These are phyloP conservation scores for Phaseolus lunatus DNA, from an alignment of 306 rosid species.

Conservation along the genomic window DNA sequence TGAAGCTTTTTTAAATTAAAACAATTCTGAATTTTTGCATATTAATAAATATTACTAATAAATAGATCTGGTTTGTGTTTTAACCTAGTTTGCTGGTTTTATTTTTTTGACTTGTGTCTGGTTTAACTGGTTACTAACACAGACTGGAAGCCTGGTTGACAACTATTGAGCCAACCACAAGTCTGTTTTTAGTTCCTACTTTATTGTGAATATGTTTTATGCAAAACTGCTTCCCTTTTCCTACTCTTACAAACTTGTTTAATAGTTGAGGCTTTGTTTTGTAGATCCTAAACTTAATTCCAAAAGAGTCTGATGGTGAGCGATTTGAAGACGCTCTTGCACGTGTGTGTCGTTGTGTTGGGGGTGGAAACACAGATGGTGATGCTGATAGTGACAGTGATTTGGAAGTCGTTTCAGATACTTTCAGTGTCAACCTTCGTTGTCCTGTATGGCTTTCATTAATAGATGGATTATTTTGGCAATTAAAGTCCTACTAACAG, in stretches of 20 bases:
- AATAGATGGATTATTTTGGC: constrained; percentile 22
- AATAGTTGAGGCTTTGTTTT: constrained; percentile 40
- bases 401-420: constrained; percentile 96
- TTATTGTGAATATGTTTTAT: constrained; percentile 29
- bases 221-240: neutral
- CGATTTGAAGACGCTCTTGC: constrained; percentile 89
- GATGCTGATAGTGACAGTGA: constrained; percentile 96
- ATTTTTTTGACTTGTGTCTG: neutral
- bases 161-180: constrained; percentile 20
- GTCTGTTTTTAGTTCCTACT: neutral
- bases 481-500: constrained; percentile 30
- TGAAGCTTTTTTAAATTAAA: neutral
- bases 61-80: constrained; percentile 23
- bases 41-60: neutral
- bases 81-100: constrained; percentile 7
- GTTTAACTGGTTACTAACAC: constrained; percentile 1
- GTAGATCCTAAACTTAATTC: constrained; percentile 82
- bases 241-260: constrained; percentile 1
- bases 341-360: constrained; percentile 92
- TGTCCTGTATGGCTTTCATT: constrained; percentile 79
- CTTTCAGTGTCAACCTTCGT: constrained; percentile 78
- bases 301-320: constrained; percentile 92
- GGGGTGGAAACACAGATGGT: constrained; percentile 87
- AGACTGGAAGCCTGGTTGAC: neutral
- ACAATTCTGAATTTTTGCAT: neutral